Evolutionary conservation across 108 stramenopile genomes (phyloP), one percentile per base, ranked within the genome.

Genomic region (Pseudonitzschia pungens): DNA sequence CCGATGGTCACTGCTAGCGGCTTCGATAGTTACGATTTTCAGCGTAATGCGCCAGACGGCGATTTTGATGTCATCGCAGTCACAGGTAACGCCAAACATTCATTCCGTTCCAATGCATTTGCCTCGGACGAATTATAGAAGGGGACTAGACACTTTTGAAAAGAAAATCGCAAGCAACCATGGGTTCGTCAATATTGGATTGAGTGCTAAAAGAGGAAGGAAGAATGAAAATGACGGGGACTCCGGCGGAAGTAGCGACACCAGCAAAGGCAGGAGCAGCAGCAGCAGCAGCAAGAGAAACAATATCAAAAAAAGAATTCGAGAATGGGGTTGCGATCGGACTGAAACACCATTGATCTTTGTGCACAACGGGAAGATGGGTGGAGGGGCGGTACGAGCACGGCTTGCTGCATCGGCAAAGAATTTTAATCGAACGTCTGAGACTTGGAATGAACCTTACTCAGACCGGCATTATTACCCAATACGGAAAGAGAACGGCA

Each of bases 321-420:
- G 84, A 50, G 43, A 56, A 29, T 84, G 84, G 84, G 84, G 84
- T 11, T 84, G 84, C 32, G 21, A 79, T 60, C 62, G 33, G 29
- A 77, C 41, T 18, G 76, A 77, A 64, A 74, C 80, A 7, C 84
- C 84, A 7, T 50, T 79, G 8, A 70, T 84, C n/a, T 84, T 79
- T 73, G 84, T 84, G 2, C 84, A 84, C 51, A 68, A 79, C 55
- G 84, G 84, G 16, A 84, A 84, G 54, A 51, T 60, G 21, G 84
- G 84, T 12, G 84, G 84, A 51, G 80, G 81, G 12, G 50, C 18
- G 22, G 59, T 79, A 57, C 74, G 80, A 33, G 62, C 64, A 16
- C 41, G 78, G 24, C 70, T 84, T 73, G 84, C 80, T 1, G 73
- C 80, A 10, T 45, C 74, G 11, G 79, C 81, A 40, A 11, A 18